Evolutionary conservation across 768 basidiomycete genomes (phyloP).

Genomic region (Rhodotorula diobovata): DNA sequence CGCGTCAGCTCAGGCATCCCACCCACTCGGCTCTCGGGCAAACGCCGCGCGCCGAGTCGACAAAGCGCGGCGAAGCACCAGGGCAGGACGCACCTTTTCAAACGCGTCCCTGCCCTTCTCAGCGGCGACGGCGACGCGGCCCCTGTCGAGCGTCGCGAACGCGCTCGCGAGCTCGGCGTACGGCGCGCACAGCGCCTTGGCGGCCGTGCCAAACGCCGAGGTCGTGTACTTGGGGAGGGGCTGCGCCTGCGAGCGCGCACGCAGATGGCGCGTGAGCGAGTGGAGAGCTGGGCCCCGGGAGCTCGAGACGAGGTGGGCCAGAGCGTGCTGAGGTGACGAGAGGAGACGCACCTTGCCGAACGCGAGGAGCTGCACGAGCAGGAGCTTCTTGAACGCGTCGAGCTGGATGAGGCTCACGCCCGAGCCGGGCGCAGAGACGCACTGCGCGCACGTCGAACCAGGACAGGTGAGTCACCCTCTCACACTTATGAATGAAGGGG

Average conservation of each 20-base stretch:
- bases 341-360: slow-evolving; percentile 61
- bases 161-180: slow-evolving; percentile 63
- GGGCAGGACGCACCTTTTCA: slow-evolving; percentile 51
- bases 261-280: background rate
- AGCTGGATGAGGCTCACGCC: slow-evolving; percentile 65
- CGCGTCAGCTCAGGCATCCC: too few species aligned
- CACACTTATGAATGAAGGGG: too few species aligned
- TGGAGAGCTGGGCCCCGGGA: too few species aligned
- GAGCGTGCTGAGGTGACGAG: too few species aligned
- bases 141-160: slow-evolving; percentile 51
- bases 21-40: too few species aligned
- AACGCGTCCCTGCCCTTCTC: slow-evolving; percentile 60
- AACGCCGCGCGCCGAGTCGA: background rate
- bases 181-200: slow-evolving; percentile 58
- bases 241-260: slow-evolving; percentile 16
- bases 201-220: slow-evolving; percentile 55
- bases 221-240: slow-evolving; percentile 72
- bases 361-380: slow-evolving; percentile 70
- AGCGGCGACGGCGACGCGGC: slow-evolving; percentile 51
- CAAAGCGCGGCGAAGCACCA: too few species aligned
- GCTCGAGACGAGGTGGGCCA: too few species aligned
- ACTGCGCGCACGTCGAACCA: slow-evolving; percentile 20
- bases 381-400: slow-evolving; percentile 79
- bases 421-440: slow-evolving; percentile 53
- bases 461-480: background rate